These are phyloP conservation scores for Lentinula detonsa DNA, from an alignment of 768 basidiomycete genomes.

Conservation along the genomic window DNA sequence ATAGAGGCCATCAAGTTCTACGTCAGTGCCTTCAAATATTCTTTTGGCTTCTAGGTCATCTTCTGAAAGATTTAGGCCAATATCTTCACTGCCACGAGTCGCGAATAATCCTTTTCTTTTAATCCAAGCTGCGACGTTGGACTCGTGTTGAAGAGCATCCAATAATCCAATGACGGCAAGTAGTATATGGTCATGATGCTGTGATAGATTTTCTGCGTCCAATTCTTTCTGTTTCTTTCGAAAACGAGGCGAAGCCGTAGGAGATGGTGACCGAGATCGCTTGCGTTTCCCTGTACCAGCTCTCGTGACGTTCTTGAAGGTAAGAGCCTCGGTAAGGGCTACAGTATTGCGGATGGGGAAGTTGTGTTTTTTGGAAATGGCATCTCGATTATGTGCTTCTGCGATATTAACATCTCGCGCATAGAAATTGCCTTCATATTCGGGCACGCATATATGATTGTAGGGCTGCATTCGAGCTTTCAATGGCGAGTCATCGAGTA, in stretches of 20 bases:
- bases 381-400: not conserved
- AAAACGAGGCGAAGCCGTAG: not conserved
- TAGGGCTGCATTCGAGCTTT: slow-evolving; percentile 40
- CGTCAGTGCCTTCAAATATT: not conserved
- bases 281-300: not conserved
- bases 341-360: too few species aligned
- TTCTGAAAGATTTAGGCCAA: not conserved
- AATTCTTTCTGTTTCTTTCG: not conserved
- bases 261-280: not conserved
- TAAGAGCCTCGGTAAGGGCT: not conserved
- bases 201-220: not conserved
- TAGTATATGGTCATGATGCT: slow-evolving; percentile 29
- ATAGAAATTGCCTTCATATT: slow-evolving; percentile 33
- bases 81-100: not conserved
- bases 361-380: not conserved
- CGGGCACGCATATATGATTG: slow-evolving; percentile 53
- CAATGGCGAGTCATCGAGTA: slow-evolving; percentile 20
- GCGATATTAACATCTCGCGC: slow-evolving; percentile 7
- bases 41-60: not conserved
- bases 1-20: not conserved
- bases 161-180: slow-evolving; percentile 45
- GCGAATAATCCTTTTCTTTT: slow-evolving; percentile 29
- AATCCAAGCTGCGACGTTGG: slow-evolving; percentile 45
- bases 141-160: slow-evolving; percentile 36
- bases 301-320: not conserved